Evolutionary conservation across 805 yeast species (phyloP).

Genomic region (Hanseniaspora vineae): DNA sequence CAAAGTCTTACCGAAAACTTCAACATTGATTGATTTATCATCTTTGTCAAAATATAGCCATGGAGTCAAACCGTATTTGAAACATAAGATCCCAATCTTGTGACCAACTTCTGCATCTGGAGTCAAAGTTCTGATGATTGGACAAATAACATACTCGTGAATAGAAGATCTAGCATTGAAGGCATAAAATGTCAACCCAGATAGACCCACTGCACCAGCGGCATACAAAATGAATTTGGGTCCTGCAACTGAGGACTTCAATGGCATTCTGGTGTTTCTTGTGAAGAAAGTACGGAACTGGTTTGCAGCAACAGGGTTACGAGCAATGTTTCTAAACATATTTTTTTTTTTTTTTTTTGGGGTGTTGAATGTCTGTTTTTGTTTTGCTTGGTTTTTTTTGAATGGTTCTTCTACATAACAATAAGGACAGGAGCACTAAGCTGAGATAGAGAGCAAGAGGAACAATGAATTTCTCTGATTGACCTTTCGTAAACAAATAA

Average conservation of each 20-base stretch:
- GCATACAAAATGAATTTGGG: slow-evolving; percentile 9
- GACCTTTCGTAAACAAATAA: too few relatives aligned
- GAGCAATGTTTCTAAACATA: slow-evolving; percentile 3
- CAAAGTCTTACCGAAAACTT: slow-evolving; percentile 51
- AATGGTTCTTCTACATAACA: too few relatives aligned
- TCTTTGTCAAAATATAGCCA: slow-evolving; percentile 40
- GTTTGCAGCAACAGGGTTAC: not conserved
- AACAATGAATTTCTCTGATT: too few relatives aligned
- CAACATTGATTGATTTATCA: slow-evolving; percentile 40
- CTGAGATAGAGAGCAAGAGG: too few relatives aligned
- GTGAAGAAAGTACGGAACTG: not conserved
- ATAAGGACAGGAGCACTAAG: too few relatives aligned
- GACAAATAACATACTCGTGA: slow-evolving; percentile 73
- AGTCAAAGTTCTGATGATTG: slow-evolving; percentile 51
- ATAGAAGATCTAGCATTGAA: slow-evolving; percentile 72
- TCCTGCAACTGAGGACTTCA: not conserved
- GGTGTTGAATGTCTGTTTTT: not conserved
- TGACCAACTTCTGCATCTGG: slow-evolving; percentile 81
- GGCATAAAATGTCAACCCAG: slow-evolving; percentile 38
- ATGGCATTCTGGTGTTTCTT: not conserved
- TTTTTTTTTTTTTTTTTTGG: not conserved
- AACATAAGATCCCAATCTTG: slow-evolving; percentile 50
- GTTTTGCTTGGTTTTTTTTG: not conserved
- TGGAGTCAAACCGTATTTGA: slow-evolving; percentile 63
- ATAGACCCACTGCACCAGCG: slow-evolving; percentile 18